Evolutionary conservation across 116 monocot species (phyloP).

Genomic region (Phalaenopsis hybrid): DNA sequence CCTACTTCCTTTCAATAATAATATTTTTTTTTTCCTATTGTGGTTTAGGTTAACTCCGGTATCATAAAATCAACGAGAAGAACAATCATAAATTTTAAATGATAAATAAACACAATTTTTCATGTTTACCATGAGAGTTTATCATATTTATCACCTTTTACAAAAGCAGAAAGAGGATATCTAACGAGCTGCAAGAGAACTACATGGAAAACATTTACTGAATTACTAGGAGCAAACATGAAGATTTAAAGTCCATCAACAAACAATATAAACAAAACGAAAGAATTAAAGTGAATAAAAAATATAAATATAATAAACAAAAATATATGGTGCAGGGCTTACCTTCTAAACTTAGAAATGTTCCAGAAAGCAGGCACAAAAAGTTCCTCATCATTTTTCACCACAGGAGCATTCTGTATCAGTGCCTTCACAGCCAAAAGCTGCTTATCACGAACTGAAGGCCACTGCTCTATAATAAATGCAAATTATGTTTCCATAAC

Average conservation of each 20-base stretch:
- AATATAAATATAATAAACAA: background rate
- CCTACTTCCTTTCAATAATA: too few species aligned
- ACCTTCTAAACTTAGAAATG: constrained; percentile 49
- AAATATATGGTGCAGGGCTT: background rate
- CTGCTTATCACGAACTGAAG: constrained; percentile 37
- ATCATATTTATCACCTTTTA: too few species aligned
- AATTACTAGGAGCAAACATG: too few species aligned
- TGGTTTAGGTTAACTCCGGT: too few species aligned
- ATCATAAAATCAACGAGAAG: too few species aligned
- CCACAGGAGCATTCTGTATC: constrained; percentile 34
- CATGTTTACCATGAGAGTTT: too few species aligned
- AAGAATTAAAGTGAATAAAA: background rate
- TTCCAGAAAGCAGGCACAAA: constrained; percentile 42
- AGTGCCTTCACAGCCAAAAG: constrained; percentile 35
- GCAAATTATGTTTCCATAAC: background rate
- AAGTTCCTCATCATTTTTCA: constrained; percentile 31
- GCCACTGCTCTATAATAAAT: constrained; percentile 27
- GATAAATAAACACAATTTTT: too few species aligned
- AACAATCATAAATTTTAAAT: too few species aligned
- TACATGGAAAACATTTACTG: too few species aligned
- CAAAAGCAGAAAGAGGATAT: too few species aligned
- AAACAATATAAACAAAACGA: background rate
- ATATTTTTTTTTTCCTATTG: too few species aligned
- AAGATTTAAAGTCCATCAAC: background rate
- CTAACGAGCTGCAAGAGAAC: too few species aligned